A percentile compares a stretch with the other conserved stretches of the same genome.
Evolutionary conservation across 2,329 filamentous ascomycete genomes (phyloP).

Genomic region (Cladosporium sp.): DNA sequence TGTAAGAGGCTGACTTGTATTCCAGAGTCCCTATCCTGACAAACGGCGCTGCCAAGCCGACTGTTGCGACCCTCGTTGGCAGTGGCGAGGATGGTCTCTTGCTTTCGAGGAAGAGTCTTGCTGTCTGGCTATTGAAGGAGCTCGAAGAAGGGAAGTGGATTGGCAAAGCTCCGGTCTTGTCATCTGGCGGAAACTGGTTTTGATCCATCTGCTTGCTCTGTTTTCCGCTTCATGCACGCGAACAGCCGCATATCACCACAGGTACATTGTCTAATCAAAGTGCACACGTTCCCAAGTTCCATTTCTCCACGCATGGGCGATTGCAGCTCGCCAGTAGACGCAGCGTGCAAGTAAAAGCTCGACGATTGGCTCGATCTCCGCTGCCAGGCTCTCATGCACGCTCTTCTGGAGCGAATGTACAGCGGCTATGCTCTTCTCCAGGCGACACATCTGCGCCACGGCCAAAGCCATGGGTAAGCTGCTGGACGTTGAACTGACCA

Average conservation of each 20-base stretch:
- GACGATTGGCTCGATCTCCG: constrained; percentile 2
- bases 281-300: neutral
- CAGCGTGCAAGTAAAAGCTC: neutral
- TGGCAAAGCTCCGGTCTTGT: neutral
- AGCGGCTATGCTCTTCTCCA: neutral
- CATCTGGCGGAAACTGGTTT: neutral
- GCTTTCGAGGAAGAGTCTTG: neutral
- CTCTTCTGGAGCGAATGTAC: neutral
- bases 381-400: constrained; percentile 6
- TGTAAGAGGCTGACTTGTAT: neutral
- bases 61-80: neutral
- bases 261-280: neutral
- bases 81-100: neutral
- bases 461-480: neutral
- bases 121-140: neutral
- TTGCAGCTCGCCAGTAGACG: neutral
- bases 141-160: neutral
- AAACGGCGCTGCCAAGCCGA: neutral
- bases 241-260: neutral
- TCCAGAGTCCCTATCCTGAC: neutral
- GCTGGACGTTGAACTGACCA: neutral
- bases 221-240: neutral
- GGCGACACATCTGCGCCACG: neutral
- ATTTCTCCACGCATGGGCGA: neutral
- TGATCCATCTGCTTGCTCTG: neutral